Conservation (phyloP, 2,329 filamentous ascomycete species). For the Sclerotinia minor region DNA sequence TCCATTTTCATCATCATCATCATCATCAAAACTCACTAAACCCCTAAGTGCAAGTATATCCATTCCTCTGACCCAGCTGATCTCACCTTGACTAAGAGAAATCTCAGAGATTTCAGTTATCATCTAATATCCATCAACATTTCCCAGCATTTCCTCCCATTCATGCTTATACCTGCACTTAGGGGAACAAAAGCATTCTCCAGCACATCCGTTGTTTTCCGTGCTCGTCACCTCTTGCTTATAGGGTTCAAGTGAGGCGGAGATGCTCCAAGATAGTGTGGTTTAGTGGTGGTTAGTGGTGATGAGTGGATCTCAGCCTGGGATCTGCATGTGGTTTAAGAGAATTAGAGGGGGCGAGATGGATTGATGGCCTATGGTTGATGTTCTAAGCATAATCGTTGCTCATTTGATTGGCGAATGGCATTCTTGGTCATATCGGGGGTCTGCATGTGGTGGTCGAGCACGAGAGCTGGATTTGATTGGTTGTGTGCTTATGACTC, state of each 20-base stretch:
- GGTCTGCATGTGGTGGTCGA: not conserved
- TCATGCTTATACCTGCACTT: conserved; percentile 19
- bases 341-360: conserved; percentile 3
- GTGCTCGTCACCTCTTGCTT: conserved; percentile 20
- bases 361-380: conserved; percentile 2
- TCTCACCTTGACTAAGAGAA: conserved; percentile 12
- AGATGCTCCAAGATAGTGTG: not conserved
- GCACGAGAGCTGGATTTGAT: not conserved
- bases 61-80: conserved; percentile 17
- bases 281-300: not conserved
- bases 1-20: not conserved
- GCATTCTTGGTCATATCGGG: not conserved
- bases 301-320: conserved; percentile 1
- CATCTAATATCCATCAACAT: not conserved
- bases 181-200: conserved; percentile 16
- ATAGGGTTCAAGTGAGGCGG: conserved; percentile 20
- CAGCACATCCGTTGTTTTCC: conserved; percentile 12
- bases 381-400: conserved; percentile 6
- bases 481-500: no score
- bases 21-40: conserved; percentile 24
- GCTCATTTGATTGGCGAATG: not conserved
- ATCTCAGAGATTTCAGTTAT: not conserved
- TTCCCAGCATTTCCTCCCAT: not conserved
- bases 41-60: conserved; percentile 28
- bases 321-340: conserved; percentile 7